phyloP scores from a whole-genome alignment of 352 stramenopile species.

The Globisporangium megalacanthum region DNA sequence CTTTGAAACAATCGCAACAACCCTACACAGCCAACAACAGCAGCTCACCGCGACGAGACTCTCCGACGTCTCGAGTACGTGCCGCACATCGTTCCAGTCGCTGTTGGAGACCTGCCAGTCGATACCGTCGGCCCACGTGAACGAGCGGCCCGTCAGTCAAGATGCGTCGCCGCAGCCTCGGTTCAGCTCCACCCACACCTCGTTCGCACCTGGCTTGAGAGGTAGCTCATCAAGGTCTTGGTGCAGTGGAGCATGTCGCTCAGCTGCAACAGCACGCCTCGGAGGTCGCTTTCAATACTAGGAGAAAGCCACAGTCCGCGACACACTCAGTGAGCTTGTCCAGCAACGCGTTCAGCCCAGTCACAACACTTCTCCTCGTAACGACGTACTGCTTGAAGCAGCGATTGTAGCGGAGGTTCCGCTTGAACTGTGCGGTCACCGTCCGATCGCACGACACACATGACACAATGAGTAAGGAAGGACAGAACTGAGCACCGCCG shows the following conservation, averaged over 20 bases:
- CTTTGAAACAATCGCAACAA: conserved; percentile 13
- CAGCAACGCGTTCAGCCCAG: too few species aligned
- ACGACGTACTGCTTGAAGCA: conserved; percentile 42
- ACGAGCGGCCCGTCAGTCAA: too few species aligned
- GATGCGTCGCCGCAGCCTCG: too few species aligned
- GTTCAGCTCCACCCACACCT: too few species aligned
- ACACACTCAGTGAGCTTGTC: neutral
- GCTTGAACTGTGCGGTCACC: conserved; percentile 42
- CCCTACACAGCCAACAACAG: neutral
- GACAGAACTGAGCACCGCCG: neutral
- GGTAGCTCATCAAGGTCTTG: conserved; percentile 57
- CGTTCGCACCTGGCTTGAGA: conserved; percentile 55
- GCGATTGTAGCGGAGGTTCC: conserved; percentile 36
- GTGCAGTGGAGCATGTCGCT: conserved; percentile 79
- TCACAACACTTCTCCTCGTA: too few species aligned
- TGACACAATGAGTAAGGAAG: too few species aligned
- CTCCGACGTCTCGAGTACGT: conserved; percentile 16
- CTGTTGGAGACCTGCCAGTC: conserved; percentile 18
- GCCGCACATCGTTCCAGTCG: conserved; percentile 17
- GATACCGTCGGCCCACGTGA: too few species aligned
- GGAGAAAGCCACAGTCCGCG: neutral
- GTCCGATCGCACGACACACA: neutral
- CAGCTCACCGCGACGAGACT: conserved; percentile 15
- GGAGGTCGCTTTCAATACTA: conserved; percentile 44
- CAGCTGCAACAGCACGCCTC: conserved; percentile 37